phyloP scores from a whole-genome alignment of 768 basidiomycete genomes.

The Leucocoprinus birnbaumii region DNA sequence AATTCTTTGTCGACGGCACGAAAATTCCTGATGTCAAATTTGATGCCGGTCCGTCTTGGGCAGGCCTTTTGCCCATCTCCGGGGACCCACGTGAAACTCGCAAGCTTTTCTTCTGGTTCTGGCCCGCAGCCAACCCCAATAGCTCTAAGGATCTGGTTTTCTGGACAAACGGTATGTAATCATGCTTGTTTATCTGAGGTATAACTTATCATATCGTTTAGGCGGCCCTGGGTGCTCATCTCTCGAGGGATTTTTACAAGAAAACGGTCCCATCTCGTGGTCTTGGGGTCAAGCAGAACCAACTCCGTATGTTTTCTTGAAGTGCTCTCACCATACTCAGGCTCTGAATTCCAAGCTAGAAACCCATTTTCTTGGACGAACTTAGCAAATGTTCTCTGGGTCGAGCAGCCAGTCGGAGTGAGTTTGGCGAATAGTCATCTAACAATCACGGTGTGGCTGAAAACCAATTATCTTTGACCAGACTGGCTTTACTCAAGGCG shows the following conservation, averaged over 20 bases:
- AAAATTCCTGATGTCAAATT: slow-evolving; percentile 68
- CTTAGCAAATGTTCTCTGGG: slow-evolving; percentile 70
- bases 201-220: slow-evolving; percentile 39
- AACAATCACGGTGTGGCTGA: slow-evolving; percentile 38
- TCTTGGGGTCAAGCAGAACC: slow-evolving; percentile 59
- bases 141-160: slow-evolving; percentile 73
- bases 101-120: slow-evolving; percentile 85
- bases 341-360: slow-evolving; percentile 12
- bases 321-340: not conserved
- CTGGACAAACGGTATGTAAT: slow-evolving; percentile 49
- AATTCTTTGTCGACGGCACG: slow-evolving; percentile 68
- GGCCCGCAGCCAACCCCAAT: slow-evolving; percentile 72
- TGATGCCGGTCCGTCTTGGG: slow-evolving; percentile 74
- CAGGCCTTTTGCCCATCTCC: slow-evolving; percentile 73
- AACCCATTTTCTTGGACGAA: slow-evolving; percentile 81
- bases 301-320: slow-evolving; percentile 27
- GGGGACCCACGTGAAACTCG: slow-evolving; percentile 57
- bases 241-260: slow-evolving; percentile 67
- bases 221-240: slow-evolving; percentile 83
- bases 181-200: slow-evolving; percentile 33
- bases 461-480: slow-evolving; percentile 18
- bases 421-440: slow-evolving; percentile 67
- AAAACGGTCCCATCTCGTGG: slow-evolving; percentile 80
- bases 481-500: slow-evolving; percentile 71
- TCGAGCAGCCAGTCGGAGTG: slow-evolving; percentile 80